Evolutionary conservation across 257 asterid species (phyloP).

Genomic region (Solanum bukasovii): DNA sequence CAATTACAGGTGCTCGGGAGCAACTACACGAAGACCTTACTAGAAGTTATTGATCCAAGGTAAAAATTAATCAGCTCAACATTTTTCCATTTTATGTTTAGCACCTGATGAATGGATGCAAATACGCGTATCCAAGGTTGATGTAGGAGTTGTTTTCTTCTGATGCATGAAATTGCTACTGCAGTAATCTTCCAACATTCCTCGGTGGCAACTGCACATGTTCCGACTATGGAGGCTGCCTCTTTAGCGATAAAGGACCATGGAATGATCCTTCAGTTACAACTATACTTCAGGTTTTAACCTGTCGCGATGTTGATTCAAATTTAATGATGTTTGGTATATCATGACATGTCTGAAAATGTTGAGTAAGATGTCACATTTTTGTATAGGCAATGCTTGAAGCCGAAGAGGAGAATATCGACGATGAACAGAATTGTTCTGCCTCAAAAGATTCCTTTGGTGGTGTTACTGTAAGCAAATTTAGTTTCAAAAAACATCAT

Average conservation of each 20-base stretch:
- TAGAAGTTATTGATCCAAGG: constrained; percentile 64
- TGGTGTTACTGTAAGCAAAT: constrained; percentile 18
- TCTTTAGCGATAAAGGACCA: constrained; percentile 65
- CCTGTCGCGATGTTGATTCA: not conserved
- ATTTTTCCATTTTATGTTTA: not conserved
- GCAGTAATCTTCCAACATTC: constrained; percentile 63
- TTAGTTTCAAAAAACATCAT: not conserved
- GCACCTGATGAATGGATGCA: not conserved
- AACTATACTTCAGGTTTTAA: constrained; percentile 32
- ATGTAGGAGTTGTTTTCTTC: not conserved
- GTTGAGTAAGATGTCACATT: not conserved
- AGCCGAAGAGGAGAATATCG: constrained; percentile 15
- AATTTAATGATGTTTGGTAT: not conserved
- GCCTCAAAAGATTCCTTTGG: constrained; percentile 5
- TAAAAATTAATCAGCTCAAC: not conserved
- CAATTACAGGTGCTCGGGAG: constrained; percentile 55
- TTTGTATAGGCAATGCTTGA: constrained; percentile 31
- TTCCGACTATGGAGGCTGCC: constrained; percentile 44
- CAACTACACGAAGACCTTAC: constrained; percentile 40
- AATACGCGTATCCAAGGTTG: not conserved
- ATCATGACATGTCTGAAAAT: not conserved
- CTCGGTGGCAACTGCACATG: constrained; percentile 65
- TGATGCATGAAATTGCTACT: not conserved
- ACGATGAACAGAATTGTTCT: not conserved
- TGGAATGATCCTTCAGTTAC: constrained; percentile 61